A percentile compares a stretch with the other conserved stretches of the same genome.
These are phyloP conservation scores for Lasiodiplodia citricola DNA, from an alignment of 2,329 filamentous ascomycete genomes.

Conservation along the genomic window DNA sequence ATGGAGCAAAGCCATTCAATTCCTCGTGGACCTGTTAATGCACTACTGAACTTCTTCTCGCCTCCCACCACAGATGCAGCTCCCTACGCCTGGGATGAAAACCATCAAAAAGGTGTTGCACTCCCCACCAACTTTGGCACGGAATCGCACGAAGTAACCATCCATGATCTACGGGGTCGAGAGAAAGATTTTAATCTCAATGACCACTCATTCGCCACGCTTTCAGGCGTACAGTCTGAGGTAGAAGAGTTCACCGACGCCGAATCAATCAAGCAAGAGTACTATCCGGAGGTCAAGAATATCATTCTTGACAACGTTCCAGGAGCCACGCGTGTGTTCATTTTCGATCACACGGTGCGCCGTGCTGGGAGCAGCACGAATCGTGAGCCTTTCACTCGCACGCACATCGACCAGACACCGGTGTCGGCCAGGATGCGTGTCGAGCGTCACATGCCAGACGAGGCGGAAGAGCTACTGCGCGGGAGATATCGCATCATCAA, in stretches of 20 bases:
- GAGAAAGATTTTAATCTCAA: slow-evolving; percentile 72
- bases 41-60: too few relatives aligned
- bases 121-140: slow-evolving; percentile 63
- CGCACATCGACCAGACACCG: slow-evolving; percentile 84
- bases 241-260: slow-evolving; percentile 69
- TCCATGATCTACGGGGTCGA: slow-evolving; percentile 75
- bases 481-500: slow-evolving; percentile 84
- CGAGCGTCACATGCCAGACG: slow-evolving; percentile 63
- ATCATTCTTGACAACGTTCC: slow-evolving; percentile 72
- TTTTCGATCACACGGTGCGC: slow-evolving; percentile 93
- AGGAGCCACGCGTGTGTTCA: slow-evolving; percentile 67
- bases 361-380: slow-evolving; percentile 61
- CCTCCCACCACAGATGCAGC: too few relatives aligned
- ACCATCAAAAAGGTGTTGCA: too few relatives aligned
- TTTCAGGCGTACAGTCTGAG: slow-evolving; percentile 63
- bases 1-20: too few relatives aligned
- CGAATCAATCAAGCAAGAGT: slow-evolving; percentile 69
- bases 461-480: slow-evolving; percentile 67
- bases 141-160: slow-evolving; percentile 56
- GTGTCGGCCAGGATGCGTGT: slow-evolving; percentile 71
- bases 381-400: slow-evolving; percentile 71
- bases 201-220: slow-evolving; percentile 73
- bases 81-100: too few relatives aligned
- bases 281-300: slow-evolving; percentile 84
- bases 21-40: too few relatives aligned